Percentiles rank a stretch among this genome's conserved stretches.
phyloP scores from a whole-genome alignment of 2,329 filamentous ascomycete genomes.

The Shiraia sp. region DNA sequence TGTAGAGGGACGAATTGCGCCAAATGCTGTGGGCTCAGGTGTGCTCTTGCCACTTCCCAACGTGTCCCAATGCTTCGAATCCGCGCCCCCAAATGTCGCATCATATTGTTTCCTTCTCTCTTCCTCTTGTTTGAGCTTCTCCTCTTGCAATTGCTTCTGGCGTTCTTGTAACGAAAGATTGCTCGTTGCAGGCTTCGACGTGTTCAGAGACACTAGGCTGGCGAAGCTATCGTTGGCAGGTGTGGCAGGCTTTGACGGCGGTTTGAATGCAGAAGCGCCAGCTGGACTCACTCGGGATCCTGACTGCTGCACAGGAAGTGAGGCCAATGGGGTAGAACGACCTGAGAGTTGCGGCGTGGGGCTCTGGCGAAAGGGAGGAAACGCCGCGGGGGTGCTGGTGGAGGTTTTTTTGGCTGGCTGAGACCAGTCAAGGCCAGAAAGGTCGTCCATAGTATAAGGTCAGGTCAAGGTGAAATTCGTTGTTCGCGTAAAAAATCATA shows the following conservation, averaged over 20 bases:
- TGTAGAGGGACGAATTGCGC: slow-evolving; percentile 23
- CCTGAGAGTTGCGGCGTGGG: slow-evolving; percentile 46
- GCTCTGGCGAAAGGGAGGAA: slow-evolving; percentile 43
- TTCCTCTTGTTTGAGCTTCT: slow-evolving; percentile 75
- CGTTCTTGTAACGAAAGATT: slow-evolving; percentile 71
- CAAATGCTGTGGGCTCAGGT: slow-evolving; percentile 45
- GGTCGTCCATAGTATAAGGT: slow-evolving; percentile 51
- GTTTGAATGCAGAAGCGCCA: slow-evolving; percentile 49
- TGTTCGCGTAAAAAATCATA: slow-evolving; percentile 17
- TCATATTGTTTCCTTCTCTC: slow-evolving; percentile 73
- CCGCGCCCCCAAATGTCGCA: slow-evolving; percentile 70
- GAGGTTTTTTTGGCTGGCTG: slow-evolving; percentile 33
- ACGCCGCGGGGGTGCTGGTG: slow-evolving; percentile 33
- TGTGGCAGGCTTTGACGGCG: slow-evolving; percentile 57
- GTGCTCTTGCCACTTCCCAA: slow-evolving; percentile 62
- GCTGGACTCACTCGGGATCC: slow-evolving; percentile 39
- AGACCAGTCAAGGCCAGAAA: slow-evolving; percentile 55
- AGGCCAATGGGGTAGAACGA: slow-evolving; percentile 44
- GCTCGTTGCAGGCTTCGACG: slow-evolving; percentile 61
- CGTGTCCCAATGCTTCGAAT: slow-evolving; percentile 74
- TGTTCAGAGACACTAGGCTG: slow-evolving; percentile 68
- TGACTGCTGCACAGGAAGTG: slow-evolving; percentile 45
- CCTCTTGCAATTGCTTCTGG: slow-evolving; percentile 73
- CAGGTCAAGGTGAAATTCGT: slow-evolving; percentile 5
- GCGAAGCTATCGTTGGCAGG: slow-evolving; percentile 72